phyloP scores from a whole-genome alignment of 2,329 filamentous ascomycete genomes.

The Pseudogymnoascus sp. region DNA sequence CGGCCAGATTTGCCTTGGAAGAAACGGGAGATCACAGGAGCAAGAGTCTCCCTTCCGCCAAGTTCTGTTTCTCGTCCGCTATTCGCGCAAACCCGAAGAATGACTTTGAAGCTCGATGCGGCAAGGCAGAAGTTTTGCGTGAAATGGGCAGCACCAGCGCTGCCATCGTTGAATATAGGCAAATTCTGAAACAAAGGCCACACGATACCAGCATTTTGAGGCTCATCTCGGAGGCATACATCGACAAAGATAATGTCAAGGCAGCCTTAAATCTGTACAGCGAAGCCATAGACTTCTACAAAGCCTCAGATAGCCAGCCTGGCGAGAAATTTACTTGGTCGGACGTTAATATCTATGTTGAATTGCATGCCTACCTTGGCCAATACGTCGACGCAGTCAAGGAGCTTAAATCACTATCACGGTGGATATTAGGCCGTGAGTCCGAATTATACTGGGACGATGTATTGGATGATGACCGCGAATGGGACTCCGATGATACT shows the following conservation, averaged over 20 bases:
- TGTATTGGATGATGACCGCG: conserved; percentile 66
- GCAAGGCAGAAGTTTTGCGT: conserved; percentile 51
- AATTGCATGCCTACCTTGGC: conserved; percentile 62
- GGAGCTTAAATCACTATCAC: conserved; percentile 62
- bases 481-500: conserved; percentile 72
- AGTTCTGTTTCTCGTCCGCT: conserved; percentile 53
- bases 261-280: conserved; percentile 30
- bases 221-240: conserved; percentile 29
- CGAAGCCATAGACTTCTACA: conserved; percentile 26
- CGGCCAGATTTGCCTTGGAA: conserved; percentile 48
- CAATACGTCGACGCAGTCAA: conserved; percentile 58
- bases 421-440: conserved; percentile 74
- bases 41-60: conserved; percentile 45
- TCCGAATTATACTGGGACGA: conserved; percentile 72
- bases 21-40: conserved; percentile 39
- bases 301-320: conserved; percentile 10
- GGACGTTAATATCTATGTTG: conserved; percentile 76
- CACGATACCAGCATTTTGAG: conserved; percentile 38
- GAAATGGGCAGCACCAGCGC: conserved; percentile 46
- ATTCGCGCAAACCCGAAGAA: conserved; percentile 47
- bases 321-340: conserved; percentile 50
- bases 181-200: conserved; percentile 41
- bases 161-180: conserved; percentile 50
- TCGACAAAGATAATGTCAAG: conserved; percentile 27
- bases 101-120: conserved; percentile 50